Percentiles rank a stretch among this genome's conserved stretches.
Evolutionary conservation across 805 yeast species (phyloP).

Genomic region (Ogataea dorogensis): DNA sequence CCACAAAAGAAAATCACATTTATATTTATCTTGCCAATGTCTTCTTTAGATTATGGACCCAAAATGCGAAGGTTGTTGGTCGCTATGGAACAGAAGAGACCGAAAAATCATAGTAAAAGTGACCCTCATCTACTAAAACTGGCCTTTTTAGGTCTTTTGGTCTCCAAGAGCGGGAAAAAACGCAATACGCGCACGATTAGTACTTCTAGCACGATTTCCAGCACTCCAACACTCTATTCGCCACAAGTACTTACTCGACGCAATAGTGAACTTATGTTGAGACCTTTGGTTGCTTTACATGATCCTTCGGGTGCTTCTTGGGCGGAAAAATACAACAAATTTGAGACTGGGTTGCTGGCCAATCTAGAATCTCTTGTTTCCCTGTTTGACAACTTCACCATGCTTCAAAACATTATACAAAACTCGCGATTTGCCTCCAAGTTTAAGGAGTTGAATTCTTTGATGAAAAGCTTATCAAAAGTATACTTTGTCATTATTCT

Average conservation of each 20-base stretch:
- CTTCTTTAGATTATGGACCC: constrained; percentile 4
- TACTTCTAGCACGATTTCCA: constrained; percentile 9
- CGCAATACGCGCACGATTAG: constrained; percentile 4
- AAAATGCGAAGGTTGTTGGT: constrained; percentile 7
- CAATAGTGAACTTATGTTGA: constrained; percentile 5
- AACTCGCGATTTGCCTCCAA: constrained; percentile 12
- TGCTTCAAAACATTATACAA: constrained; percentile 28
- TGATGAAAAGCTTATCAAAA: constrained; percentile 26
- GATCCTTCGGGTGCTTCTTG: constrained; percentile 3
- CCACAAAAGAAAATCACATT: constrained; percentile 1
- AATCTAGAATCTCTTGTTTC: constrained; percentile 26
- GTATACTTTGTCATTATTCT: constrained; percentile 31
- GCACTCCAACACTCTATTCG: constrained; percentile 22
- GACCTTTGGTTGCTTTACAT: constrained; percentile 1
- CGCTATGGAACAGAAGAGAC: constrained; percentile 2
- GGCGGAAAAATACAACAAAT: constrained; percentile 15
- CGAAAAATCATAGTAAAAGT: background rate
- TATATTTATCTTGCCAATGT: background rate
- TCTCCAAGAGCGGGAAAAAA: constrained; percentile 5
- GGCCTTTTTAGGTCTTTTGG: constrained; percentile 9
- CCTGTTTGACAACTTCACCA: constrained; percentile 30
- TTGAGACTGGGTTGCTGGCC: constrained; percentile 21
- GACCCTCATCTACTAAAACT: constrained; percentile 1
- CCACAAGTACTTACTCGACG: constrained; percentile 16
- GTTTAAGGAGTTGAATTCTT: constrained; percentile 16